Conservation (phyloP, 2,329 filamentous ascomycete genomes). For the Fusarium sp. region DNA sequence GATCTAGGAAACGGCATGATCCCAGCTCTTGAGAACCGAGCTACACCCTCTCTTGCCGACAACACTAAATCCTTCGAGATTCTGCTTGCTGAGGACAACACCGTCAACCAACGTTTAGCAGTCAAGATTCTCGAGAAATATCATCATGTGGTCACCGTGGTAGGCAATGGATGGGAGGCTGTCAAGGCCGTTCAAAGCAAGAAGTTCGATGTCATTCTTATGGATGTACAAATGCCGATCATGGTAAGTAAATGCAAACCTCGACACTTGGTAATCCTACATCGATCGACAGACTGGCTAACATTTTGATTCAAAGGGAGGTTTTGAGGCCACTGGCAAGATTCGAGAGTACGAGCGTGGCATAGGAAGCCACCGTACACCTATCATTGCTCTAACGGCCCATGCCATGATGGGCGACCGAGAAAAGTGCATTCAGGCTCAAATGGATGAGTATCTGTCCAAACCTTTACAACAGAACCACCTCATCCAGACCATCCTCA, state of each 20-base stretch:
- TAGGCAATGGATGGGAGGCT: constrained; percentile 93
- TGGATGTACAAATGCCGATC: constrained; percentile 99
- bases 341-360: constrained; percentile 94
- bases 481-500: constrained; percentile 96
- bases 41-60: constrained; percentile 89
- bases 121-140: constrained; percentile 98
- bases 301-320: constrained; percentile 69
- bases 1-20: constrained; percentile 97
- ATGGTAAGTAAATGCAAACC: constrained; percentile 71
- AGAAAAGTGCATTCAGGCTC: constrained; percentile 97
- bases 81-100: constrained; percentile 94
- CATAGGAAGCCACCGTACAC: constrained; percentile 82
- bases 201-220: constrained; percentile 95
- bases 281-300: constrained; percentile 43
- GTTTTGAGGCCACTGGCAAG: constrained; percentile 96
- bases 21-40: constrained; percentile 91
- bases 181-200: constrained; percentile 91
- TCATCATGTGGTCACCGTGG: constrained; percentile 90
- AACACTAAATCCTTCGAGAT: constrained; percentile 97
- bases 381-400: constrained; percentile 95
- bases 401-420: constrained; percentile 99
- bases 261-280: neutral
- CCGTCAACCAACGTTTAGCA: constrained; percentile 94
- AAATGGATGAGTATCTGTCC: constrained; percentile 99
- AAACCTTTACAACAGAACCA: constrained; percentile 97